Evolutionary conservation across 371 early-diverging fungal species (phyloP), one percentile per base, ranked within the genome.

Genomic region (Batrachochytrium dendrobatidis): DNA sequence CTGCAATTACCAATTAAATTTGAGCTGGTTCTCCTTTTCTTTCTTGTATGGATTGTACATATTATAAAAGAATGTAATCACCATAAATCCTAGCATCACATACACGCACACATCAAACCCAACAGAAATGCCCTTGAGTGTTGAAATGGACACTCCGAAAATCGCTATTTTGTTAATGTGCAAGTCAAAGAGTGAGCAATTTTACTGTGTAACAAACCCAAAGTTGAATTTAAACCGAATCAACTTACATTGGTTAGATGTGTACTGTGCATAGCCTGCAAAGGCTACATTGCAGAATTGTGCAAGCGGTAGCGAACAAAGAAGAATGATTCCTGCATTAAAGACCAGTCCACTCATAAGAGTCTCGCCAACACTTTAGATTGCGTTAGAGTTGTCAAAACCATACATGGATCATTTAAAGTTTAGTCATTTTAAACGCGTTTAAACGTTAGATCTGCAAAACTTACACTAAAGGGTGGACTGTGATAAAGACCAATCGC

Each of bases 271-370:
- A 62, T 68, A 81, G 20, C 62, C 56, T 0, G 61, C 56, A 62
- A 82, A 80, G 5, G 77, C 70, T n/a, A 67, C 55, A 22, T 79
- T 66, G 56, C 74, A 75, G 58, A 82, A 82, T 59, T 82, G 82
- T 4, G 77, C 71, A 7, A 80, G 71, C 1, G 79, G 64, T 53
- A 82, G 58, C 12, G 79, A 77, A 52, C 67, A 63, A 0, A 80
- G 61, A 32, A 80, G 60, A 28, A 82, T 72, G 29, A 82, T 56
- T 29, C 82, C 82, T n/a, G 66, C 69, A 61, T 82, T 82, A 63
- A 80, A 82, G 10, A 82, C 70, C 34, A 82, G 48, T 10, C 75
- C 64, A 62, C 68, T 77, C 80, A 82, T 82, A 69, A 80, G 63
- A 1, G 80, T 80, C 45, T 77, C 80, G 34, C 79, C 78, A 29